Base-by-base conservation (phyloP, 768 basidiomycete genomes). In the Mycena rosella region DNA sequence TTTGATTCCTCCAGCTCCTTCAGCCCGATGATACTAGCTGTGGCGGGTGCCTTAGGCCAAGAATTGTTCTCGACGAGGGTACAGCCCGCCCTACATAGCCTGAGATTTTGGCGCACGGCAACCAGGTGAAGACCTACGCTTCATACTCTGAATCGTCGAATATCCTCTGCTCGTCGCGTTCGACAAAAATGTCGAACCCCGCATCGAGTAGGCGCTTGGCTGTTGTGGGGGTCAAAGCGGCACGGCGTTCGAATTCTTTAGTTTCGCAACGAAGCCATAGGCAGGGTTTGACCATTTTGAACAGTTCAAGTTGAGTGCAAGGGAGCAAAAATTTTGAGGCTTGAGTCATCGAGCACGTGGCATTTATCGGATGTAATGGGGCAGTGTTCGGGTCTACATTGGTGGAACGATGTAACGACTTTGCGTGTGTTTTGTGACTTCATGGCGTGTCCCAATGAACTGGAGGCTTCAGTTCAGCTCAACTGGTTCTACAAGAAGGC, bases 231-330 rank as follows among this genome's bases (percentile, higher is more conserved):
- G 96, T 97, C 70, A 99, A 84, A 10, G 96, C 96, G 30, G 96
- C 90, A 52, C 98, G 94, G 62, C 89, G 89, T 80, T 99, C 98
- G 70, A 96, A 96, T 69, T 90, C 87, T 79, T 99, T 99, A 78
- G 91, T 98, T 85, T 99, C 98, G 83, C 96, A 98, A 72, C 98
- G 91, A 47, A 99, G 88, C 97, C 97, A 99, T 73, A 99, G 86
- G 17, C 79, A 72, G 34, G 80, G 81, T 59, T 80, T 83, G 74
- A 88, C 73, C 89, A 91, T 90, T 63, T 72, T 77, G 59, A 27
- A 68, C 5, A 6, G 52, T 20, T 34, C 22, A 32, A 8, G 52
- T 3, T 17, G 20, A 26, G 38, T 63, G 58, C 52, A 49, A 38
- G n/a, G 8, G 34, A 56, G 40, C 53, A 38, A 56, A 59, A 59